Base-by-base conservation (phyloP, 1,284 basidiomycete genomes). In the Leccinum proximum region DNA sequence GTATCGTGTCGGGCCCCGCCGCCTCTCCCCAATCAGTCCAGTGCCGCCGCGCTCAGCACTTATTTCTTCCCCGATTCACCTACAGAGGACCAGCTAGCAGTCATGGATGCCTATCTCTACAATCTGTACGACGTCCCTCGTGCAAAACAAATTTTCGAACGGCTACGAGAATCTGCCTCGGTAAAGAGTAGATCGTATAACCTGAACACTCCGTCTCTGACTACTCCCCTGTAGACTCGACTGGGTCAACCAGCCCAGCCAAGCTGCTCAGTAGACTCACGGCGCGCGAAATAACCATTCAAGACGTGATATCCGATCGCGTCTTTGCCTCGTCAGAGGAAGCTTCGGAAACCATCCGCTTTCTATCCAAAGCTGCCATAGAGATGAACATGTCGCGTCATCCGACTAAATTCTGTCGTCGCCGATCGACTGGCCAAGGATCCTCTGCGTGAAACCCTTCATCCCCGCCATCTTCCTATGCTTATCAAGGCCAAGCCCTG, bases 91-190 rank as follows among this genome's bases (percentile, higher is more conserved):
- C 80, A 84, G 59, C 74, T 92, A 11, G 85, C 90, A 0, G 82
- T 94, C 67, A 89, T 95, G 75, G 87, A 91, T 68, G 91, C 92
- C 1, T 94, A 92, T 74, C 76, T 94, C 16, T 83, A 89, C 72
- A 84, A 88, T 66, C 74, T 86, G 1, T 86, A 89, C 75, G 88
- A 93, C 70, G 87, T 93, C 0, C 81, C 82, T 1, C 87, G 92
- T 16, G 91, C 91, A 9, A 84, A 85, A 67, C 76, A 78, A 56
- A 82, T 93, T 33, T 92, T 93, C 68, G 83, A 87, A 60, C 79
- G 81, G 9, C 70, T 93, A 37, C 82, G 88, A 5, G 68, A 63
- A 66, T 30, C 5, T 90, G 82, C 78, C 92, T 10, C 73, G 84
- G 87, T 88, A 61, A 66, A 81, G 72, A 53, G 2, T 7, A 26